Percentiles rank a stretch among this genome's conserved stretches.
These are phyloP conservation scores for Chrysophaeum taylorii DNA, from an alignment of 352 stramenopile species.

Conservation along the genomic window DNA sequence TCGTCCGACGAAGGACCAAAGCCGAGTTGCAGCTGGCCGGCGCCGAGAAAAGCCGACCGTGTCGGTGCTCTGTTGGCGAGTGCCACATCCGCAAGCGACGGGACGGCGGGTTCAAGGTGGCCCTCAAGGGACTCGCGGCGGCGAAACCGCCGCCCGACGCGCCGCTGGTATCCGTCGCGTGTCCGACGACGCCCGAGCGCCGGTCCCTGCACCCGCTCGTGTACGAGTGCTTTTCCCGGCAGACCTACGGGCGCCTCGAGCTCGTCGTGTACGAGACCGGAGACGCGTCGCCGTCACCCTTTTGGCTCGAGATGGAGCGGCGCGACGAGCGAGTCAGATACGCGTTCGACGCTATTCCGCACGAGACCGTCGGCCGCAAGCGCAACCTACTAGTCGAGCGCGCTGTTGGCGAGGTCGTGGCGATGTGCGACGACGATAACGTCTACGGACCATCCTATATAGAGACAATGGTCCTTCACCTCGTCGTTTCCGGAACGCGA, in stretches of 20 bases:
- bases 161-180: background rate
- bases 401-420: background rate
- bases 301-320: background rate
- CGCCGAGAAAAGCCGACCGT: background rate
- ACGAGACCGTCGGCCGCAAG: background rate
- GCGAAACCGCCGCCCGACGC: background rate
- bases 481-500: background rate
- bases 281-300: background rate
- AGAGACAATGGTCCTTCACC: background rate
- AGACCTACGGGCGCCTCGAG: background rate
- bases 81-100: background rate
- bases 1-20: too few relatives aligned
- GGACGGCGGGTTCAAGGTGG: background rate
- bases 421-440: conserved; percentile 6
- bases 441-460: background rate
- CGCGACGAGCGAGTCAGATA: background rate
- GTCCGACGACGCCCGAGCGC: conserved; percentile 1
- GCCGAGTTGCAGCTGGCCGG: background rate
- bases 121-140: background rate
- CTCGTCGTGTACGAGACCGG: background rate
- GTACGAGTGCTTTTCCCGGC: background rate
- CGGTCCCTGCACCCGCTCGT: background rate
- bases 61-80: background rate
- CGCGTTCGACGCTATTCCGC: background rate
- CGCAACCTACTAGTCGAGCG: background rate